Conservation (phyloP, 2,329 filamentous ascomycete species). For the Neophaeococcomyces mojaviensis region DNA sequence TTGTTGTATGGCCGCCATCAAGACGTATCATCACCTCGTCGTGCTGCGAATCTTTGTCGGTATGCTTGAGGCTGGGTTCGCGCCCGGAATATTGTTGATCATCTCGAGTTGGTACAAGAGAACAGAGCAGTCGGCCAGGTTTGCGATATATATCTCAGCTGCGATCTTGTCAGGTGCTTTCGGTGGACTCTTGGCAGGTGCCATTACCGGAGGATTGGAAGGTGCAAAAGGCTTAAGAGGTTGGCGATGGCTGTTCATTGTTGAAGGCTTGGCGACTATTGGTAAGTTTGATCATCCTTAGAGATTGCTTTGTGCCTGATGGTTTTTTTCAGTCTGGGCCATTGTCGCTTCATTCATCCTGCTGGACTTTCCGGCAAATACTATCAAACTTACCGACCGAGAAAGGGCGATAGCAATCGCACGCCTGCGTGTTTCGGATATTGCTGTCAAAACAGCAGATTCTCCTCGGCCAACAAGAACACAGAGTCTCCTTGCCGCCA, state of each 20-base stretch:
- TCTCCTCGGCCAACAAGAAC: slow-evolving; percentile 13
- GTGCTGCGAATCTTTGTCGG: slow-evolving; percentile 45
- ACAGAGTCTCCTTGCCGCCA: slow-evolving; percentile 17
- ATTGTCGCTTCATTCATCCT: slow-evolving; percentile 31
- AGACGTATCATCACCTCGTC: slow-evolving; percentile 44
- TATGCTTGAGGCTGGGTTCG: slow-evolving; percentile 46
- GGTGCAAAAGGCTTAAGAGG: slow-evolving; percentile 22
- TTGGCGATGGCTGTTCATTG: slow-evolving; percentile 24
- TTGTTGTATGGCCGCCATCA: slow-evolving; percentile 43
- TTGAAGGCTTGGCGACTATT: too few relatives aligned
- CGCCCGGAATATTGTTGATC: slow-evolving; percentile 50
- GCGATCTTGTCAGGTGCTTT: slow-evolving; percentile 54
- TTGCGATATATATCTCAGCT: slow-evolving; percentile 53
- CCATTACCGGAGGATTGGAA: slow-evolving; percentile 30
- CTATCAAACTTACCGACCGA: slow-evolving; percentile 35
- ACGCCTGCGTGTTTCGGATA: slow-evolving; percentile 20
- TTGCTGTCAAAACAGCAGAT: slow-evolving; percentile 17
- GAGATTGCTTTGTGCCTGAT: slow-evolving; percentile 44
- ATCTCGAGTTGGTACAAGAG: slow-evolving; percentile 57
- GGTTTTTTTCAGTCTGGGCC: slow-evolving; percentile 40
- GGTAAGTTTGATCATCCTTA: slow-evolving; percentile 17
- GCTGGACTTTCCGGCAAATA: slow-evolving; percentile 36
- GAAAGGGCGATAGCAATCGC: slow-evolving; percentile 38
- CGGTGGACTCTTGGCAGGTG: slow-evolving; percentile 51
- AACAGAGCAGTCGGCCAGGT: slow-evolving; percentile 51